These are phyloP conservation scores for Amorphotheca resinae DNA, from an alignment of 495 filamentous ascomycete species.

Conservation along the genomic window DNA sequence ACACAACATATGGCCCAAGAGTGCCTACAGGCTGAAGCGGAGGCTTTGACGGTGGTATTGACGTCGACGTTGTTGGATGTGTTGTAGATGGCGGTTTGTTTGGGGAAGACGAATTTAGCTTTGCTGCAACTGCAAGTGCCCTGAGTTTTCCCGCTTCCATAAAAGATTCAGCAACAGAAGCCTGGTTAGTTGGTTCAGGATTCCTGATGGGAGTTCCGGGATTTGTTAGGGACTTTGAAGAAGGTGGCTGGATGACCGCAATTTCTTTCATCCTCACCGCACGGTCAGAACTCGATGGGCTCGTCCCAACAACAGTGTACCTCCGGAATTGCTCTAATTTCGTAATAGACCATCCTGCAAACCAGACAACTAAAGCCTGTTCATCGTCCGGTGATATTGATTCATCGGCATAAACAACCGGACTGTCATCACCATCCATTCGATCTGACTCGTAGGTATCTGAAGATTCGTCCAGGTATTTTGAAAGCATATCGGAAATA, in stretches of 20 bases:
- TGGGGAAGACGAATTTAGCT: background rate
- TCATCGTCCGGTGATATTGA: constrained; percentile 40
- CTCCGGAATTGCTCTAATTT: constrained; percentile 34
- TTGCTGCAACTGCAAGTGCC: background rate
- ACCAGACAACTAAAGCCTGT: constrained; percentile 39
- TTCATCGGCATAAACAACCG: constrained; percentile 29
- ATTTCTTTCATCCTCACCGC: background rate
- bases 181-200: no score
- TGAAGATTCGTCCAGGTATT: background rate
- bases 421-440: constrained; percentile 24
- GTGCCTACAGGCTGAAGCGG: background rate
- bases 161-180: background rate
- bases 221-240: no score
- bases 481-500: constrained; percentile 15
- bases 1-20: no score
- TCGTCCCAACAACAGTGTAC: constrained; percentile 32
- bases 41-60: background rate
- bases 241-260: no score
- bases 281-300: background rate
- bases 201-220: no score
- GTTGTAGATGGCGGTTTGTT: no score
- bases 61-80: background rate
- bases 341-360: constrained; percentile 37
- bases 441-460: background rate
- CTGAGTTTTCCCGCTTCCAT: background rate